Base-by-base conservation (phyloP, 495 filamentous ascomycete species). In the Penicillium pancosmium region DNA sequence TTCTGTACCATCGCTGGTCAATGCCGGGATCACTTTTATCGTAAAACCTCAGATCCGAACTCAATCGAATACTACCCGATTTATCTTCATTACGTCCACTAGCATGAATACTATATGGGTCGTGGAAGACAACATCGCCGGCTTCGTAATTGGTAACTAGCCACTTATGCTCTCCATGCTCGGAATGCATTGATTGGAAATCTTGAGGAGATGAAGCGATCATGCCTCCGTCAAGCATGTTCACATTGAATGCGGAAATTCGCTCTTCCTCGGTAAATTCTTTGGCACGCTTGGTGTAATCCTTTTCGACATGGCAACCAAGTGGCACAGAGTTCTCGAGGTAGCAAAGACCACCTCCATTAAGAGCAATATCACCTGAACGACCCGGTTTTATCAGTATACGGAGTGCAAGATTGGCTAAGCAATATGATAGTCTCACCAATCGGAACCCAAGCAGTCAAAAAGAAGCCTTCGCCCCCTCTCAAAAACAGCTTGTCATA, bases 371-470 rank as follows among this genome's bases (percentile, higher is more conserved):
- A 57, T 84, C 80, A 4, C 82, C 65, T 64, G 15, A 35, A 47
- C 19, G n/a, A 27, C 6, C 15, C 15, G 21, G n/a, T 23, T 48
- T 2, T 10, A 7, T 48, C 23, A 16, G 44, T 33, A 57, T 4
- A 34, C 12, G 16, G 18, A 23, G 11, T 7, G 11, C 4, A 25
- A 15, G 40, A 8, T 25, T 27, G 11, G 13, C 33, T 23, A 4
- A 38, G 19, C 1, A n/a, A 18, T 25, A 19, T 19, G 15, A 49
- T 10, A 10, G 27, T 31, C 58, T 53, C 33, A 68, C 65, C 82
- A 33, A 85, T 83, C 1, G 82, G 82, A 0, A 84, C 80, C 83
- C 83, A 86, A 2, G 80, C 81, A 13, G 82, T 85, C n/a, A 85
- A 56, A 52, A 73, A 76, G 5, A 74, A 79, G 4, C 75, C 69